phyloP scores from a whole-genome alignment of 352 stramenopile species.

The Phytophthora tentaculata region DNA sequence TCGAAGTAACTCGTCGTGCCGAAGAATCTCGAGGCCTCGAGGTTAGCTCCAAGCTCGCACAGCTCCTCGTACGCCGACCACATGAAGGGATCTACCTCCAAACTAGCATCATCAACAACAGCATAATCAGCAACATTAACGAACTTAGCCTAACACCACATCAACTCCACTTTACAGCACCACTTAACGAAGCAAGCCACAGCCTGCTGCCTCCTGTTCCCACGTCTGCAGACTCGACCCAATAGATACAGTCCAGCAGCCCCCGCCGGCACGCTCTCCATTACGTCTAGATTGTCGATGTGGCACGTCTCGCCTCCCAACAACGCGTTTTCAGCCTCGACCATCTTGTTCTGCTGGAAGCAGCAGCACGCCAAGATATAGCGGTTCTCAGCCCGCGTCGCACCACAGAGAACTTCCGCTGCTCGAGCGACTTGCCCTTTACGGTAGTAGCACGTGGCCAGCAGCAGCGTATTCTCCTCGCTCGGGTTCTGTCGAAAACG shows the following conservation, averaged over 20 bases:
- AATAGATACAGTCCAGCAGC: conserved; percentile 93
- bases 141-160: neutral
- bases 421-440: conserved; percentile 58
- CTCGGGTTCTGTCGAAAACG: conserved; percentile 47
- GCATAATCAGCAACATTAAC: conserved; percentile 7
- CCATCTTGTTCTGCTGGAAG: conserved; percentile 70
- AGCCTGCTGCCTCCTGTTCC: conserved; percentile 90
- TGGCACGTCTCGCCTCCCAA: conserved; percentile 50
- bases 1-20: conserved; percentile 53
- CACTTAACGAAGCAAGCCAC: conserved; percentile 91
- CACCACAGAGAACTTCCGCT: conserved; percentile 59
- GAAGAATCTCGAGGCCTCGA: conserved; percentile 75
- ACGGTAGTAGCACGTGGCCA: conserved; percentile 76
- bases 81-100: conserved; percentile 92
- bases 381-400: conserved; percentile 54
- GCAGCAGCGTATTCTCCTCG: conserved; percentile 59
- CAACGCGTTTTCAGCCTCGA: conserved; percentile 93
- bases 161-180: conserved; percentile 34
- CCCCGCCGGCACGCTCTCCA: conserved; percentile 69
- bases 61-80: conserved; percentile 94
- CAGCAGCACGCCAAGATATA: conserved; percentile 77
- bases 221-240: conserved; percentile 89
- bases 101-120: conserved; percentile 45
- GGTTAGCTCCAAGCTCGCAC: conserved; percentile 90
- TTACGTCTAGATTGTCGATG: conserved; percentile 26